Conservation (phyloP, 768 basidiomycete species). For the Mycena metata region DNA sequence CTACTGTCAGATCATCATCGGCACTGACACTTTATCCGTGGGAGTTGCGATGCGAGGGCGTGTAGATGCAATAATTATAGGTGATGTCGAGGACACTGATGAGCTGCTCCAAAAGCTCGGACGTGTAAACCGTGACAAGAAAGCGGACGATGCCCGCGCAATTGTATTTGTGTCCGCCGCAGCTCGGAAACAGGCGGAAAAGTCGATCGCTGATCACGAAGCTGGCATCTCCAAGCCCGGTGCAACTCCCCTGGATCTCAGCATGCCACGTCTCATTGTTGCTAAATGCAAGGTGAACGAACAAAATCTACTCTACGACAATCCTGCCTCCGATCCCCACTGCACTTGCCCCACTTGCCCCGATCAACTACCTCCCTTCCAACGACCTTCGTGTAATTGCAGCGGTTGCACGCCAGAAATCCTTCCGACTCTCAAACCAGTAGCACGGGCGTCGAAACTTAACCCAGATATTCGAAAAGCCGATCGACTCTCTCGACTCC, state of each 20-base stretch:
- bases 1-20: conserved; percentile 11
- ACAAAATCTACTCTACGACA: neutral
- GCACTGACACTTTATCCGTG: conserved; percentile 1
- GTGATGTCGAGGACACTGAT: neutral
- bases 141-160: conserved; percentile 29
- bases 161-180: conserved; percentile 33
- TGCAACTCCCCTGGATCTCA: neutral
- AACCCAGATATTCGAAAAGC: neutral
- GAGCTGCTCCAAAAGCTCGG: conserved; percentile 38
- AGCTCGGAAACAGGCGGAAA: conserved; percentile 16
- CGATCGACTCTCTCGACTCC: neutral
- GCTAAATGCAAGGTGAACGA: neutral
- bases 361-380: neutral
- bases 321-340: neutral
- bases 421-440: neutral
- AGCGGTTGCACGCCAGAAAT: neutral
- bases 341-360: neutral
- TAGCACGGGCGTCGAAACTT: neutral
- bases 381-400: neutral
- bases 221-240: neutral
- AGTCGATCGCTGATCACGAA: conserved; percentile 31
- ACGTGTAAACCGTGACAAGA: conserved; percentile 34
- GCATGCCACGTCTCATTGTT: neutral
- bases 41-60: neutral
- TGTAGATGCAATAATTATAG: neutral